phyloP scores from a whole-genome alignment of 352 stramenopile genomes.

The Phytophthora parvispora region DNA sequence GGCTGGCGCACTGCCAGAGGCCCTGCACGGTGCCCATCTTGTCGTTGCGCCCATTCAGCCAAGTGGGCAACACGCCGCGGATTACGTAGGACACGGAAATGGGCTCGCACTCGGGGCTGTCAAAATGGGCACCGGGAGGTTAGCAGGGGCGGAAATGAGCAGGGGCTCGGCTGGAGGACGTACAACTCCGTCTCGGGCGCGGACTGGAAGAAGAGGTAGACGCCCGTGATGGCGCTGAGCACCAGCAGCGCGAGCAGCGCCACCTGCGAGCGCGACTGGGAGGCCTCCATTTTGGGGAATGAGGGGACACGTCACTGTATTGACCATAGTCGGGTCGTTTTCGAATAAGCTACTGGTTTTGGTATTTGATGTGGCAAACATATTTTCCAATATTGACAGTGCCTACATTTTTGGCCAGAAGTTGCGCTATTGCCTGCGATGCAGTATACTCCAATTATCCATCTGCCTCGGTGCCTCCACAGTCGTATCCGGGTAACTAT shows the following conservation, averaged over 20 bases:
- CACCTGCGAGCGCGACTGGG: constrained; percentile 39
- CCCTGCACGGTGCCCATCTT: constrained; percentile 87
- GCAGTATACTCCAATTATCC: no score
- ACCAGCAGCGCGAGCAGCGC: constrained; percentile 58
- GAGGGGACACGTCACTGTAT: constrained; percentile 6
- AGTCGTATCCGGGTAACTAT: no score
- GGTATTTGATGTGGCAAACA: no score
- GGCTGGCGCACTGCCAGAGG: constrained; percentile 78
- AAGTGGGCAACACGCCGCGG: constrained; percentile 79
- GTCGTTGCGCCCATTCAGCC: constrained; percentile 85
- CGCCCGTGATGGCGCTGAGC: constrained; percentile 37
- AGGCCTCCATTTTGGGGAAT: constrained; percentile 9
- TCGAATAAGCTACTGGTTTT: no score
- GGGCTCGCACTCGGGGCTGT: constrained; percentile 65
- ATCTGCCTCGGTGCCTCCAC: no score
- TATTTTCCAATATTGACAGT: no score
- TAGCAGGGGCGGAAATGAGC: neutral
- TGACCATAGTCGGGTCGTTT: no score
- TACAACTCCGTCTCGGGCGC: constrained; percentile 78
- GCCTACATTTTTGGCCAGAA: no score
- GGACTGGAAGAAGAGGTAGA: constrained; percentile 80
- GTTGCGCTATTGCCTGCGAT: no score
- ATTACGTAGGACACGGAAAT: constrained; percentile 88
- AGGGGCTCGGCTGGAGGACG: constrained; percentile 19
- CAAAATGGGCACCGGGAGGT: neutral